These are phyloP conservation scores for Gleditsia sinensis DNA, from an alignment of 306 rosid species.

Conservation along the genomic window DNA sequence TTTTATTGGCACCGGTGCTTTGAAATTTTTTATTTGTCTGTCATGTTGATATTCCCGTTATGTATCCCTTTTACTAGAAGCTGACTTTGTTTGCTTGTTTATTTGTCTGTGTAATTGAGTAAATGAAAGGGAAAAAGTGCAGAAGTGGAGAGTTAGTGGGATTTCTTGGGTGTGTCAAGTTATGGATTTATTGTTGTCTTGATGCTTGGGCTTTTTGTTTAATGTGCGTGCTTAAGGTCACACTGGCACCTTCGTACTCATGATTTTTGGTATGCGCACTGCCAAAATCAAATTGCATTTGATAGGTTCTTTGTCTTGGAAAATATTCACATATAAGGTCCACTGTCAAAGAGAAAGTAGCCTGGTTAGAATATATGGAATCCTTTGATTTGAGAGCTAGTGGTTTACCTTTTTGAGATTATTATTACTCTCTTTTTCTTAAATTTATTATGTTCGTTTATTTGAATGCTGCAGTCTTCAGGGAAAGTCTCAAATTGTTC, in stretches of 20 bases:
- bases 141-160: conserved; percentile 1
- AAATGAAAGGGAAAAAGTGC: conserved; percentile 3
- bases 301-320: conserved; percentile 8
- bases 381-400: background rate
- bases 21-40: background rate
- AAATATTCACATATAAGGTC: conserved; percentile 17
- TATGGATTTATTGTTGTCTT: background rate
- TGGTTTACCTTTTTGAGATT: background rate
- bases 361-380: conserved; percentile 3
- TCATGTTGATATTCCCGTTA: background rate
- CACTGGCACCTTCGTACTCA: background rate
- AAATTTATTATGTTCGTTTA: conserved; percentile 8
- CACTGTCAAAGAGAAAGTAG: conserved; percentile 4
- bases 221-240: background rate
- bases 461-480: conserved; percentile 54
- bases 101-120: background rate
- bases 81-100: background rate
- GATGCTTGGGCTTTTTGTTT: background rate
- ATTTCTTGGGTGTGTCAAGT: background rate
- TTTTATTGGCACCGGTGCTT: conserved; percentile 1
- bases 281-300: conserved; percentile 24
- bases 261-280: conserved; percentile 17
- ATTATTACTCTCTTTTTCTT: background rate
- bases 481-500: conserved; percentile 94
- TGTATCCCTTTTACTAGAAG: background rate